Percentiles rank a stretch among this genome's conserved stretches.
phyloP scores from a whole-genome alignment of 2,329 filamentous ascomycete genomes.

The Aspergillus japonicus region DNA sequence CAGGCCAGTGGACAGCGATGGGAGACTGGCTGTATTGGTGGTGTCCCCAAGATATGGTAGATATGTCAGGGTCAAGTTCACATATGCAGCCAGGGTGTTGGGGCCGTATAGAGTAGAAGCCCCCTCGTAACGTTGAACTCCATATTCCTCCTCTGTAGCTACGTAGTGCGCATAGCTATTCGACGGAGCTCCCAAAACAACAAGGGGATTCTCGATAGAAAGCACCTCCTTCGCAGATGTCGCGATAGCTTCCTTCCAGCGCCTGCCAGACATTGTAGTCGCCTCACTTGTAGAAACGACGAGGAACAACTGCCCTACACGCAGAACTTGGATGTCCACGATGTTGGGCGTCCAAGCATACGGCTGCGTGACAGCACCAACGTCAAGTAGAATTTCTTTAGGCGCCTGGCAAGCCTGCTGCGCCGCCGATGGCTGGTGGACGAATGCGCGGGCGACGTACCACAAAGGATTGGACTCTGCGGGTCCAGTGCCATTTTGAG shows the following conservation, averaged over 20 bases:
- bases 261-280: slow-evolving; percentile 85
- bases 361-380: slow-evolving; percentile 73
- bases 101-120: slow-evolving; percentile 85
- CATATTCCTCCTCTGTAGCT: slow-evolving; percentile 75
- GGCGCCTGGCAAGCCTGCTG: slow-evolving; percentile 75
- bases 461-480: slow-evolving; percentile 72
- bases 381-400: slow-evolving; percentile 85
- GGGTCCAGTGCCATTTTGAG: slow-evolving; percentile 78
- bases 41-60: slow-evolving; percentile 63
- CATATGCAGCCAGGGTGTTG: slow-evolving; percentile 79
- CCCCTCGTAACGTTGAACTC: slow-evolving; percentile 88
- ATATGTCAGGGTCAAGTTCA: slow-evolving; percentile 76
- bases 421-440: slow-evolving; percentile 67
- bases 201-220: slow-evolving; percentile 59
- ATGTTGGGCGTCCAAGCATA: slow-evolving; percentile 91
- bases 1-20: slow-evolving; percentile 54
- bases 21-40: slow-evolving; percentile 38
- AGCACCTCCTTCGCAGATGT: slow-evolving; percentile 54
- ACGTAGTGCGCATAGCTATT: slow-evolving; percentile 90
- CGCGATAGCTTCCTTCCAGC: slow-evolving; percentile 74
- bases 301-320: slow-evolving; percentile 80
- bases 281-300: slow-evolving; percentile 84
- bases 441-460: slow-evolving; percentile 68
- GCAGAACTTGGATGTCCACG: slow-evolving; percentile 81
- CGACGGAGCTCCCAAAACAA: slow-evolving; percentile 82